These are phyloP conservation scores for Achlya hypogyna DNA, from an alignment of 352 stramenopile genomes.

Conservation along the genomic window DNA sequence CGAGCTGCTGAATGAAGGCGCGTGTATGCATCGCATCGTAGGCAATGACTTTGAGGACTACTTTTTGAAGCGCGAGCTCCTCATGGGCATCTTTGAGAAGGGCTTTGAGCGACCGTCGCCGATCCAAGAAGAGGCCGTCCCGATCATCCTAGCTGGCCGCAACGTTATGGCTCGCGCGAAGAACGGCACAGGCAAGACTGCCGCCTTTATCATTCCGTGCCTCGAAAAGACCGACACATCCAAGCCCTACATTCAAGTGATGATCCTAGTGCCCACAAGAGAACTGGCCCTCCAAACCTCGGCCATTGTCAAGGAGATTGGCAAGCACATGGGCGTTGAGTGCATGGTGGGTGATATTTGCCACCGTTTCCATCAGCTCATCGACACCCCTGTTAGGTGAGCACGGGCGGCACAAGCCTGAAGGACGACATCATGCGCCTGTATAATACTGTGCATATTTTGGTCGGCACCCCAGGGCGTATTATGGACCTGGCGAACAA, in stretches of 20 bases:
- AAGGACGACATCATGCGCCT: slow-evolving; percentile 99
- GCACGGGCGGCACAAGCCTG: slow-evolving; percentile 96
- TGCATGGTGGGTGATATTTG: too few relatives aligned
- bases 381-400: too few relatives aligned
- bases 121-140: slow-evolving; percentile 99
- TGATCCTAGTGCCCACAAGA: slow-evolving; percentile 98
- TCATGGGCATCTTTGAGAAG: slow-evolving; percentile 99
- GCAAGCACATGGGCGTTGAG: slow-evolving; percentile 95
- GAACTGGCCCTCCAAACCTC: slow-evolving; percentile 99
- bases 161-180: slow-evolving; percentile 98
- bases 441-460: slow-evolving; percentile 99
- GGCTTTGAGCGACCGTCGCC: slow-evolving; percentile 98
- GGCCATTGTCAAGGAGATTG: slow-evolving; percentile 97
- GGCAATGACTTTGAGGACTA: slow-evolving; percentile 99
- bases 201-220: slow-evolving; percentile 98
- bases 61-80: slow-evolving; percentile 97
- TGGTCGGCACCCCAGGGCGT: slow-evolving; percentile 97
- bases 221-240: slow-evolving; percentile 98
- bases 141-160: slow-evolving; percentile 95
- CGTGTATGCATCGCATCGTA: slow-evolving; percentile 5
- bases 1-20: too few relatives aligned
- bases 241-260: slow-evolving; percentile 96
- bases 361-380: too few relatives aligned
- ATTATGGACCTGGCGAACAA: slow-evolving; percentile 98
- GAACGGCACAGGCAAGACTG: slow-evolving; percentile 99